phyloP scores from a whole-genome alignment of 176 grass and related monocot genomes.

The Hsuehochloa calcarea region DNA sequence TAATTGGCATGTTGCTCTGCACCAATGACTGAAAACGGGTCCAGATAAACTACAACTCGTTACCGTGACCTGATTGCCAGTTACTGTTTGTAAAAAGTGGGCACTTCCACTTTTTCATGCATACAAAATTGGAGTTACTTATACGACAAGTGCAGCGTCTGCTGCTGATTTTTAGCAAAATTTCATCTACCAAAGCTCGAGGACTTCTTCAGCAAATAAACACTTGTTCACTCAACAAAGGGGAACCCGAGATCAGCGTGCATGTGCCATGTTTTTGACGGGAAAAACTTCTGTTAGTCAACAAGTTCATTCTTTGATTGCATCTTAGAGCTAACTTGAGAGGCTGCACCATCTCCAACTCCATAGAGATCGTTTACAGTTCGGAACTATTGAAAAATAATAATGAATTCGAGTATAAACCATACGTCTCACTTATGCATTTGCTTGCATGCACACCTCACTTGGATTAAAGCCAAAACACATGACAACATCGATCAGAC shows the following conservation, averaged over 20 bases:
- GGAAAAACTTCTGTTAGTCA: too few species aligned
- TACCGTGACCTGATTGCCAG: neutral
- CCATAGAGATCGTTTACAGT: too few species aligned
- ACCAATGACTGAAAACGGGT: neutral
- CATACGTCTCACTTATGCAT: neutral
- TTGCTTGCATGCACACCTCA: too few species aligned
- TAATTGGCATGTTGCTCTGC: conserved; percentile 20
- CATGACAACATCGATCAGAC: neutral
- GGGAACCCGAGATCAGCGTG: neutral
- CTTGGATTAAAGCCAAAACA: neutral
- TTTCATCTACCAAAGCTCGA: too few species aligned
- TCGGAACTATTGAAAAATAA: too few species aligned
- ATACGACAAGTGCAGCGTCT: neutral
- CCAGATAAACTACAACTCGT: neutral
- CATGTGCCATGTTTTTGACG: neutral
- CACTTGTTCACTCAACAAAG: neutral
- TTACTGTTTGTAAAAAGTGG: neutral
- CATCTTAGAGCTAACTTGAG: neutral
- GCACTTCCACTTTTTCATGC: neutral
- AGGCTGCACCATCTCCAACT: neutral
- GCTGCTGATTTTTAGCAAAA: neutral
- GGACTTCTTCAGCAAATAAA: neutral
- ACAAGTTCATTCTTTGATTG: neutral
- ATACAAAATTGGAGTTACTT: neutral
- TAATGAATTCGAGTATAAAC: too few species aligned